Conservation (phyloP, 257 asterid genomes). For the Penstemon eatonii region DNA sequence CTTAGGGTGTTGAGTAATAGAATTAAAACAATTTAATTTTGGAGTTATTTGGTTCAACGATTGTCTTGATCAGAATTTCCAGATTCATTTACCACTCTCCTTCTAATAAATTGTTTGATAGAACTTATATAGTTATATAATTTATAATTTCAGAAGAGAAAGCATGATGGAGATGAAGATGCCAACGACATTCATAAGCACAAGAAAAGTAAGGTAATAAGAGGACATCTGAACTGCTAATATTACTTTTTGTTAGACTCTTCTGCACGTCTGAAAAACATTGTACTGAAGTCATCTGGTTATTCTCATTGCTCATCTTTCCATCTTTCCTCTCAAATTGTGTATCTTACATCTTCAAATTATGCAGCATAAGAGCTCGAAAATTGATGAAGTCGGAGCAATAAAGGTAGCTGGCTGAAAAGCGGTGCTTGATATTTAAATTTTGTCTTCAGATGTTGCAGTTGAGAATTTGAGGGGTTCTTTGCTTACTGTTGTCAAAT, state of each 20-base stretch:
- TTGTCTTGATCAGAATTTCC: not conserved
- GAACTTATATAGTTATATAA: conserved; percentile 1
- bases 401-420: conserved; percentile 71
- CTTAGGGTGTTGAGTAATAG: not conserved
- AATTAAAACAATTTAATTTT: not conserved
- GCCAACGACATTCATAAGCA: conserved; percentile 51
- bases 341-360: conserved; percentile 29
- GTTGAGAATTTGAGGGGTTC: conserved; percentile 63
- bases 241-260: not conserved
- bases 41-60: not conserved
- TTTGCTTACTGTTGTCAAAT: conserved; percentile 51
- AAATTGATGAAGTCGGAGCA: conserved; percentile 59
- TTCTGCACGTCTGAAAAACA: not conserved
- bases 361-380: conserved; percentile 64
- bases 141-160: conserved; percentile 51
- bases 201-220: conserved; percentile 65
- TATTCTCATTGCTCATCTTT: not conserved
- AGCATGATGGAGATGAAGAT: conserved; percentile 63
- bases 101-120: not conserved
- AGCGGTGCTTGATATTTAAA: conserved; percentile 45
- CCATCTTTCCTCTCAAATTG: not conserved
- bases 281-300: not conserved
- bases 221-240: not conserved
- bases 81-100: not conserved
- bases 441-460: conserved; percentile 60